These are phyloP conservation scores for Eucalyptus dawsonii DNA, from an alignment of 345 rosid genomes.

Conservation along the genomic window DNA sequence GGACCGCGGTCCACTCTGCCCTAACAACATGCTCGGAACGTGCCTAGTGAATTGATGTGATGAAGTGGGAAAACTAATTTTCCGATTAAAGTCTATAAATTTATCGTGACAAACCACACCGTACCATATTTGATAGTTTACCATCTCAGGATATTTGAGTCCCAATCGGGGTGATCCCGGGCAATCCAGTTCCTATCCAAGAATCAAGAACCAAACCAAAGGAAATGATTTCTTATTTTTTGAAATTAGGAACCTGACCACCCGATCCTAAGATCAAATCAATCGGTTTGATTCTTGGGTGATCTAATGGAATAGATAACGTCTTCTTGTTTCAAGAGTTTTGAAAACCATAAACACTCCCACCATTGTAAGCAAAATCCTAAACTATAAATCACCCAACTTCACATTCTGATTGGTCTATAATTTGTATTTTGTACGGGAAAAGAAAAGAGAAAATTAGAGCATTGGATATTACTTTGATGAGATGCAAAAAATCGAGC, in stretches of 20 bases:
- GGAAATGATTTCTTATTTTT: accelerated
- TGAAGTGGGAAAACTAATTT: neutral
- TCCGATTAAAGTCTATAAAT: accelerated
- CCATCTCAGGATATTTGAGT: accelerated
- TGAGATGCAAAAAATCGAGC: neutral
- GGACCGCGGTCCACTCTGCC: neutral
- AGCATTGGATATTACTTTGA: neutral
- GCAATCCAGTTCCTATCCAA: too few relatives aligned
- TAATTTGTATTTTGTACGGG: neutral
- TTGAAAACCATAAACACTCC: neutral
- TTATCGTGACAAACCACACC: neutral
- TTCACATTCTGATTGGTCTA: neutral
- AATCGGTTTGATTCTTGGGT: accelerated
- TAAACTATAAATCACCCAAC: neutral
- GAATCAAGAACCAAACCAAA: accelerated
- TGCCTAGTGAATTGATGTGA: neutral
- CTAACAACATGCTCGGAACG: neutral
- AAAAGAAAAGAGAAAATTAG: too few relatives aligned
- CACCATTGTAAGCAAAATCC: neutral
- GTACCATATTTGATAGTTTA: neutral
- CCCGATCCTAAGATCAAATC: accelerated
- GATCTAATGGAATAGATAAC: accelerated
- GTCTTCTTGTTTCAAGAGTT: accelerated
- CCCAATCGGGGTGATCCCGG: accelerated
- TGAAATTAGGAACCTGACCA: accelerated